phyloP scores from a whole-genome alignment of 495 filamentous ascomycete genomes.

The Trichoderma erinaceum region DNA sequence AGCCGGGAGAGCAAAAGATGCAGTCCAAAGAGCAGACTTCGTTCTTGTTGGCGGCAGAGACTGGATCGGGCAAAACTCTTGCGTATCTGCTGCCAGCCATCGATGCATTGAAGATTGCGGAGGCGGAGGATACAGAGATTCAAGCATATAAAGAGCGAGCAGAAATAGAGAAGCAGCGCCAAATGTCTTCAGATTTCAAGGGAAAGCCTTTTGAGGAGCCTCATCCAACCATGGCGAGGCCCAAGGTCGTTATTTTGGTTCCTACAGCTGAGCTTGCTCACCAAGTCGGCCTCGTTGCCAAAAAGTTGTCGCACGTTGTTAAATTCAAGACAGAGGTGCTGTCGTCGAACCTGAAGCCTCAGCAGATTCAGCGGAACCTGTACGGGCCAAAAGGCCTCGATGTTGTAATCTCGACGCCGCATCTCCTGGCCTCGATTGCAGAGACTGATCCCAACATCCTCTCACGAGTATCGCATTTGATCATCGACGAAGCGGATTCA shows the following conservation, averaged over 20 bases:
- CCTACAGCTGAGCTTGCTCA: conserved; percentile 90
- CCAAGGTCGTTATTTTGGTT: conserved; percentile 79
- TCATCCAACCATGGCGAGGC: conserved; percentile 66
- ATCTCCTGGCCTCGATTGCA: conserved; percentile 78
- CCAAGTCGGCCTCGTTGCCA: conserved; percentile 74
- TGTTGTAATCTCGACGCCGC: conserved; percentile 79
- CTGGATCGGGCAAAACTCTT: conserved; percentile 92
- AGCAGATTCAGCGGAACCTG: conserved; percentile 78
- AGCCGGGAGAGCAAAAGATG: conserved; percentile 47
- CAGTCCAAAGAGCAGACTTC: not conserved
- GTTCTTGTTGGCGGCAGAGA: conserved; percentile 89
- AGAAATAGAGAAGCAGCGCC: conserved; percentile 42
- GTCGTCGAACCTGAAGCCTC: conserved; percentile 64
- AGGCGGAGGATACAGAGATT: conserved; percentile 54
- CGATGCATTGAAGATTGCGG: conserved; percentile 74
- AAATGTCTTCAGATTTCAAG: conserved; percentile 38
- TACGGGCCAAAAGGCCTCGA: conserved; percentile 80
- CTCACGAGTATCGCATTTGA: conserved; percentile 75
- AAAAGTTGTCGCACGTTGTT: conserved; percentile 69
- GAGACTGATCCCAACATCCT: conserved; percentile 82
- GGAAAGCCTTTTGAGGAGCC: conserved; percentile 56
- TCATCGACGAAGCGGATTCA: conserved; percentile 93
- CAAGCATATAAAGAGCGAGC: conserved; percentile 44
- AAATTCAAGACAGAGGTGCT: conserved; percentile 78
- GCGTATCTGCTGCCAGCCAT: conserved; percentile 80